phyloP scores from a whole-genome alignment of 208 protist genomes.

The Porcisia deanei region DNA sequence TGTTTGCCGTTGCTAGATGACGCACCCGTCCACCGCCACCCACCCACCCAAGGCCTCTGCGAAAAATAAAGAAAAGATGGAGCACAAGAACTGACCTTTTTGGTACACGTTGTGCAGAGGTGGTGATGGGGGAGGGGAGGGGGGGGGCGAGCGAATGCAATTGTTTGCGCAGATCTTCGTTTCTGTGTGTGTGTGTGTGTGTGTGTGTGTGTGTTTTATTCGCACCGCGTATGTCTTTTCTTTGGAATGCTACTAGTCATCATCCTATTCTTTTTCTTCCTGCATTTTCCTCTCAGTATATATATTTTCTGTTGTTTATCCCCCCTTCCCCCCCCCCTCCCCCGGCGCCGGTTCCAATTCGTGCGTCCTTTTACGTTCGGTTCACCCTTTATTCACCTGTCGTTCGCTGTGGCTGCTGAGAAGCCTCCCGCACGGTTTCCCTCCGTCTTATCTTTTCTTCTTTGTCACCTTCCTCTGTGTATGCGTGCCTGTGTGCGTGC shows the following conservation, averaged over 20 bases:
- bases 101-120: too few relatives aligned
- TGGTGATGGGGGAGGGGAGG: too few relatives aligned
- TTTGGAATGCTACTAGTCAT: background rate
- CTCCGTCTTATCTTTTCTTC: background rate
- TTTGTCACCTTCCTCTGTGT: background rate
- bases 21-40: too few relatives aligned
- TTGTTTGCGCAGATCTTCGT: background rate
- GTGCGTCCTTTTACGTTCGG: background rate
- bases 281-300: background rate
- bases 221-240: background rate
- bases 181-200: background rate
- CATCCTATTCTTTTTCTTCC: background rate
- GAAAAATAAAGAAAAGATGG: too few relatives aligned
- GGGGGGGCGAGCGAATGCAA: background rate
- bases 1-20: too few relatives aligned
- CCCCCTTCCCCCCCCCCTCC: background rate
- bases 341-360: background rate
- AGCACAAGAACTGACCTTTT: too few relatives aligned
- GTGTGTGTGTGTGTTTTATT: background rate
- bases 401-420: slow-evolving; percentile 8
- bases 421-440: slow-evolving; percentile 5
- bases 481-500: slow-evolving; percentile 6
- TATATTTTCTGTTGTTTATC: background rate
- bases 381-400: background rate
- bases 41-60: too few relatives aligned